Base-by-base conservation (phyloP, 2,329 filamentous ascomycete genomes). In the Myriangium duriaei region DNA sequence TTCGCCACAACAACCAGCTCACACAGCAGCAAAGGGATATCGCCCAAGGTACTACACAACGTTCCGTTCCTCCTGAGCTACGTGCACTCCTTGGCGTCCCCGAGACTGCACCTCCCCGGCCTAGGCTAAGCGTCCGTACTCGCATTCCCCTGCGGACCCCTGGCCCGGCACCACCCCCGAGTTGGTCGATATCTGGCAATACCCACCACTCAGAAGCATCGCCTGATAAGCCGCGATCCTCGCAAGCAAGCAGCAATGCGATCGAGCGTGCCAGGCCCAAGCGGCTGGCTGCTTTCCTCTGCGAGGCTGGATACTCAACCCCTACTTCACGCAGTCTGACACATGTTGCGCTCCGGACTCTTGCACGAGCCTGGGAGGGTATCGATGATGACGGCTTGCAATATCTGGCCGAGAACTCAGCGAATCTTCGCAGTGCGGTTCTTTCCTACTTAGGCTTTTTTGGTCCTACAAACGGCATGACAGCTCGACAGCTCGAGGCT, bases 391-490 rank as follows among this genome's bases (percentile, higher is more conserved):
- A 74, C 45, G 72, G 77, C 47, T 65, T 69, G 39, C 56, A 67
- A 12, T 71, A 69, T 34, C 53, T 79, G 2, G 57, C 62, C 2
- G 58, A 66, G 3, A 48, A 78, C 10, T 71, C 74, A 0, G 53
- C 60, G 11, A 59, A 61, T 29, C 48, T 74, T 4, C 73, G 73
- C 46, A 56, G 68, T 43, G 52, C 63, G 1, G 45, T 79, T 21
- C 50, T 79, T 15, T 72, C 67, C 45, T 78, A 77, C 50, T 49
- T 78, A 18, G 62, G 65, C 4, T 51, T 63, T 11, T 72, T 72
- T 47, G 64, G 66, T 1, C 55, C 60, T 1, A 48, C 56, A n/a
- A 49, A 53, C 2, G 56, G 57, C 3, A 47, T 69, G 13, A 51
- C 57, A 16, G 54, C 62, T 2, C 47, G 60, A 17, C 65, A 65